A percentile compares a stretch with the other conserved stretches of the same genome.
These are phyloP conservation scores for Trichosporon asahii DNA, from an alignment of 1,284 basidiomycete species.

Conservation along the genomic window DNA sequence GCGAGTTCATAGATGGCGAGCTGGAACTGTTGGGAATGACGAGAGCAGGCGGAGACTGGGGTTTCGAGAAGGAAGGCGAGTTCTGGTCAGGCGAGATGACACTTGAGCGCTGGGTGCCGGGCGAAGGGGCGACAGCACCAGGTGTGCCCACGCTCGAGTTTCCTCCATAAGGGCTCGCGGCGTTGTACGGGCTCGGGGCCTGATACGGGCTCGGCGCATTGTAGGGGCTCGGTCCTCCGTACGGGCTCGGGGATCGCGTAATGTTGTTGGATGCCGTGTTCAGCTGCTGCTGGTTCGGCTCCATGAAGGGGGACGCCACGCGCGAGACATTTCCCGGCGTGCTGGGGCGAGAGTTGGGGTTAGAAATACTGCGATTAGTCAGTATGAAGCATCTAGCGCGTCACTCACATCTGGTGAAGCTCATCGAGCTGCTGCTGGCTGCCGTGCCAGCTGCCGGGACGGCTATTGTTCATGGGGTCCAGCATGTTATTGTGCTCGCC, in stretches of 20 bases:
- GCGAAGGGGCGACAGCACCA: conserved; percentile 27
- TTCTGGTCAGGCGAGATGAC: conserved; percentile 17
- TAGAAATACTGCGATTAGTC: conserved; percentile 30
- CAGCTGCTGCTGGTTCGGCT: conserved; percentile 8
- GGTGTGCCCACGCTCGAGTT: conserved; percentile 13
- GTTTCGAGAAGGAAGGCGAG: conserved; percentile 45
- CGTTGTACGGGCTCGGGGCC: conserved; percentile 3
- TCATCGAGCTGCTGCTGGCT: conserved; percentile 30
- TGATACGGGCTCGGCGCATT: conserved; percentile 6
- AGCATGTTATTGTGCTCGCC: conserved; percentile 6
- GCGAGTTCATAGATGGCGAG: conserved; percentile 36
- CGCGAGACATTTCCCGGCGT: conserved; percentile 19
- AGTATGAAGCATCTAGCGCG: not conserved
- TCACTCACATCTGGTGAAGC: conserved; percentile 44
- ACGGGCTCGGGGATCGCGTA: conserved; percentile 33
- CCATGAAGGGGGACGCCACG: conserved; percentile 22
- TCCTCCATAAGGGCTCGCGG: not conserved
- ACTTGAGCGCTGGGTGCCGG: conserved; percentile 23
- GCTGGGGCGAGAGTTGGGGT: conserved; percentile 29
- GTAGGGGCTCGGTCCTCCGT: conserved; percentile 14
- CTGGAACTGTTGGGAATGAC: conserved; percentile 44
- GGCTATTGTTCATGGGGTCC: conserved; percentile 13
- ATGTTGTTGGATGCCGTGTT: conserved; percentile 24
- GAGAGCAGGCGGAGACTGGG: conserved; percentile 49
- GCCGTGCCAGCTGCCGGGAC: conserved; percentile 20